Evolutionary conservation across 164 flowering plant genomes (phyloP).

Genomic region (Dillenia turbinata): DNA sequence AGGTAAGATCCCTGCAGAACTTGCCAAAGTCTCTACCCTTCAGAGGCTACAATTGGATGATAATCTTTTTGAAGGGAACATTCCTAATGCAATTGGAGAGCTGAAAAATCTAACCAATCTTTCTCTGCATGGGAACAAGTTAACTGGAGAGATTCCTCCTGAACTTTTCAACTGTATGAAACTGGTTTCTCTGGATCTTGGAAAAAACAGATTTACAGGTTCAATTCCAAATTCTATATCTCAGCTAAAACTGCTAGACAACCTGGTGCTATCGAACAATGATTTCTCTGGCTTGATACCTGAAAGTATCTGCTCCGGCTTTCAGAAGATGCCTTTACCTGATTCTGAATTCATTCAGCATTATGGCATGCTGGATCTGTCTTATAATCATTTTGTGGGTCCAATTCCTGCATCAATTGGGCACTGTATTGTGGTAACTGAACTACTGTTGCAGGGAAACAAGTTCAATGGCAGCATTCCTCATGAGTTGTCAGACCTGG

Average conservation of each 20-base stretch:
- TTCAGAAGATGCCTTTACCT: slow-evolving; percentile 45
- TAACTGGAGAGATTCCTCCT: slow-evolving; percentile 43
- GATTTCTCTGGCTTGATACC: slow-evolving; percentile 51
- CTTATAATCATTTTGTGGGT: slow-evolving; percentile 46
- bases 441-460: slow-evolving; percentile 46
- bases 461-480: slow-evolving; percentile 57
- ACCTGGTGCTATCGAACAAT: slow-evolving; percentile 49
- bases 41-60: slow-evolving; percentile 44
- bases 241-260: slow-evolving; percentile 42
- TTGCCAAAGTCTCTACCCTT: slow-evolving; percentile 23
- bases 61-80: slow-evolving; percentile 45
- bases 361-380: slow-evolving; percentile 64
- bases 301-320: slow-evolving; percentile 56
- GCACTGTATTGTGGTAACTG: slow-evolving; percentile 35
- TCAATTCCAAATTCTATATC: slow-evolving; percentile 39
- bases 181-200: slow-evolving; percentile 54
- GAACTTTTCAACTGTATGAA: slow-evolving; percentile 43
- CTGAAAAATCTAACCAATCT: slow-evolving; percentile 56
- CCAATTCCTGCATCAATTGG: slow-evolving; percentile 45
- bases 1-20: slow-evolving; percentile 34
- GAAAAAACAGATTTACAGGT: slow-evolving; percentile 44
- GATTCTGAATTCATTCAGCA: slow-evolving; percentile 66
- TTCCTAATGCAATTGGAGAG: slow-evolving; percentile 44
- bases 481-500: slow-evolving; percentile 25
- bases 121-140: slow-evolving; percentile 48